Evolutionary conservation across 768 basidiomycete species (phyloP).

Genomic region (Gymnopilus junonius): DNA sequence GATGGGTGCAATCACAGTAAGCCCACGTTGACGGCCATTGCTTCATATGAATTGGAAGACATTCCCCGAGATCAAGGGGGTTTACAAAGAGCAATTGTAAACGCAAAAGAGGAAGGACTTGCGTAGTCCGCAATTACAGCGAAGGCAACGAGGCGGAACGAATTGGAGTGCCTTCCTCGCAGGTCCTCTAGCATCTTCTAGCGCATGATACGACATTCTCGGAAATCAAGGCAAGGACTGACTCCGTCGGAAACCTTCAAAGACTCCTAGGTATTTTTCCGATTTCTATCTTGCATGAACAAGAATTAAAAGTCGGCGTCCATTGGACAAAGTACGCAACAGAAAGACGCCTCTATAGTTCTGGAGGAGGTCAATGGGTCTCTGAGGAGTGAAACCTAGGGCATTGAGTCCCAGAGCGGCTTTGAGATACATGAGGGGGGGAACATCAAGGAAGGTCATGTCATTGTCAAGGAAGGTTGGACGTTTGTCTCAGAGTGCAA

Average conservation of each 20-base stretch:
- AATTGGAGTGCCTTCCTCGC: neutral
- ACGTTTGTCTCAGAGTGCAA: neutral
- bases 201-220: conserved; percentile 1
- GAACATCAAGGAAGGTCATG: neutral
- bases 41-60: neutral
- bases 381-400: neutral
- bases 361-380: neutral
- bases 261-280: neutral
- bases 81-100: neutral
- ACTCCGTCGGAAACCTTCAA: neutral
- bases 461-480: no score
- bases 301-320: no score
- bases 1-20: neutral
- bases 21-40: neutral
- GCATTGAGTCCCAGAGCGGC: neutral
- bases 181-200: neutral
- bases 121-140: neutral
- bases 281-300: neutral
- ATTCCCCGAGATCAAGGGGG: conserved; percentile 4
- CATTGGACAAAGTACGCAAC: neutral
- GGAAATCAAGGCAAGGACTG: neutral
- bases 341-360: neutral
- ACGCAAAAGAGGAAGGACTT: neutral
- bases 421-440: neutral
- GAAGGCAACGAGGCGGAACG: conserved; percentile 1